Base-by-base conservation (phyloP, 2,329 filamentous ascomycete genomes). In the Fusarium metavorans region DNA sequence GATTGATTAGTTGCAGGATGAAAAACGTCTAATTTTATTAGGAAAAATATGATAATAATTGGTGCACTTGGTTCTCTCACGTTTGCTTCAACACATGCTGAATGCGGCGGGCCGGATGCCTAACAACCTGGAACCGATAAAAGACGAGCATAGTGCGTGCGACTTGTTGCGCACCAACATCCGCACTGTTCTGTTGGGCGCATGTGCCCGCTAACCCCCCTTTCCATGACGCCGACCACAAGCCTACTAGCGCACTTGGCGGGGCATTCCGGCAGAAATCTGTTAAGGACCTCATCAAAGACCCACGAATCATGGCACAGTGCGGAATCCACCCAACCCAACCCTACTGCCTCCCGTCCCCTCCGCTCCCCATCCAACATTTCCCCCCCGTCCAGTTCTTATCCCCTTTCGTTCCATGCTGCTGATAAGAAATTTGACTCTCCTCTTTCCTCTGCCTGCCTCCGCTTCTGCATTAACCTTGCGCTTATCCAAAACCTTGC, bases 231-330 rank as follows among this genome's bases (percentile, higher is more conserved):
- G 37, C 32, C 67, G 35, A 23, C 67, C 32, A 35, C 57, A 63
- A 57, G 27, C 18, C 35, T 45, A 66, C 71, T 76, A 78, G 58
- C 76, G 62, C 27, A 57, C 63, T 64, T 72, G 61, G 62, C 70
- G 43, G 25, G 23, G 27, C 30, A 34, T 54, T 62, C 45, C 56
- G 64, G 65, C 64, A 59, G 43, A 60, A 68, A 68, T 67, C 59
- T 74, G 76, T 74, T 74, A 71, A 59, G 58, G 63, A 62, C 14
- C 35, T 54, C 66, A 59, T 69, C 69, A 66, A 74, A 67, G 52
- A 18, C 37, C 45, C 60, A 70, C 64, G 64, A 73, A 70, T 70
- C 66, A 70, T 50, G 34, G 57, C 68, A 78, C 76, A 76, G 76
- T 77, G 76, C 69, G 52, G 61, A 62, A 20, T 20, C 30, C 54